Percentiles rank a stretch among this genome's conserved stretches.
Evolutionary conservation across 495 filamentous ascomycete species (phyloP).

Genomic region (Trichoderma erinaceum): DNA sequence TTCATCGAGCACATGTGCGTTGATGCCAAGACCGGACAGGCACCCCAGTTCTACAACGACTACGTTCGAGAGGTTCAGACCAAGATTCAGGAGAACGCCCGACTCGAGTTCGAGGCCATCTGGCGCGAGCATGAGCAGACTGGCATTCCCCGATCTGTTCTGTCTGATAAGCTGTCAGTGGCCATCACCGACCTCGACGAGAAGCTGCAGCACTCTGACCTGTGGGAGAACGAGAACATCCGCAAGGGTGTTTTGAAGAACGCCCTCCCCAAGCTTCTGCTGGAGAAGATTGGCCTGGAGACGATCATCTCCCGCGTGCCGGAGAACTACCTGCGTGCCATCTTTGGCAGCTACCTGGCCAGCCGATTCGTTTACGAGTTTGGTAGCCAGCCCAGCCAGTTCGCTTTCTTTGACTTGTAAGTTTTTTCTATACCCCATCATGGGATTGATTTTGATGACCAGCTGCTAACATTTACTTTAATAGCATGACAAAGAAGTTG

Average conservation of each 20-base stretch:
- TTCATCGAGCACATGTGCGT: constrained; percentile 95
- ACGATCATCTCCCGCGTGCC: constrained; percentile 82
- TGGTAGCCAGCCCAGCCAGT: constrained; percentile 87
- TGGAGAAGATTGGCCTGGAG: constrained; percentile 85
- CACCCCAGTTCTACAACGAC: constrained; percentile 80
- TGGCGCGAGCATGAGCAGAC: constrained; percentile 89
- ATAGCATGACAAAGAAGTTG: constrained; percentile 46
- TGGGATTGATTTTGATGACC: not conserved
- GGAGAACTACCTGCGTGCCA: constrained; percentile 84
- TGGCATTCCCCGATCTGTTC: constrained; percentile 67
- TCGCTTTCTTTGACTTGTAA: constrained; percentile 98
- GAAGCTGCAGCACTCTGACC: constrained; percentile 83
- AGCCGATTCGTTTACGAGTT: constrained; percentile 93
- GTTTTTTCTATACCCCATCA: constrained; percentile 29
- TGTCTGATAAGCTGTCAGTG: constrained; percentile 80
- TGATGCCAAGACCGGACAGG: constrained; percentile 58
- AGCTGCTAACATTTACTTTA: constrained; percentile 24
- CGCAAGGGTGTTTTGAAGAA: constrained; percentile 73
- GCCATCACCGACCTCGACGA: constrained; percentile 95
- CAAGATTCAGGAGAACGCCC: constrained; percentile 81
- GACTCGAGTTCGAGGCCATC: constrained; percentile 93
- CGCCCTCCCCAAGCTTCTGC: constrained; percentile 75
- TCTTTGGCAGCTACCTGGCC: constrained; percentile 93
- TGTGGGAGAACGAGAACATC: constrained; percentile 81
- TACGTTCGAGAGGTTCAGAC: constrained; percentile 91